A percentile compares a stretch with the other conserved stretches of the same genome.
Evolutionary conservation across 1,284 basidiomycete species (phyloP).

Genomic region (Sphaerobolus stellatus): DNA sequence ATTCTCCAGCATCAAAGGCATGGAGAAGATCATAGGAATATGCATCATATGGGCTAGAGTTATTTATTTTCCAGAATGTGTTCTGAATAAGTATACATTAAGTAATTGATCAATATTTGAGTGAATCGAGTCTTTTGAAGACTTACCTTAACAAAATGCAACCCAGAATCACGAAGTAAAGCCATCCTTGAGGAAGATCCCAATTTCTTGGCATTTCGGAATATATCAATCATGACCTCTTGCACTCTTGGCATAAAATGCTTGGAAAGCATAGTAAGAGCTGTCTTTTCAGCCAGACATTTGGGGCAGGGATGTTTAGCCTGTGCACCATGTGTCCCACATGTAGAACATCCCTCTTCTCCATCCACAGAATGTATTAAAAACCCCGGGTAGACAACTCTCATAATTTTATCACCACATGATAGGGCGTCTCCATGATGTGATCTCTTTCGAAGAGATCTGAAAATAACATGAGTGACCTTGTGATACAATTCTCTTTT

Average conservation of each 20-base stretch:
- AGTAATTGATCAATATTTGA: background rate
- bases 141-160: background rate
- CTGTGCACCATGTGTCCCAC: conserved; percentile 20
- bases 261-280: conserved; percentile 21
- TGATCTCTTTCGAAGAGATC: conserved; percentile 18
- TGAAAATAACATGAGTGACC: conserved; percentile 22
- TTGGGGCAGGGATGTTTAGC: conserved; percentile 30
- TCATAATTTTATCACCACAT: conserved; percentile 23
- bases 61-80: background rate
- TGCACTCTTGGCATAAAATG: background rate
- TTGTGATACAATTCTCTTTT: conserved; percentile 29
- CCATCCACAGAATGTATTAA: conserved; percentile 29
- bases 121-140: background rate
- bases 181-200: background rate
- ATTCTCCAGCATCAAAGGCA: background rate
- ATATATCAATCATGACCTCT: background rate
- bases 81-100: background rate
- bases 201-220: background rate
- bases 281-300: conserved; percentile 23
- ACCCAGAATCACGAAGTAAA: background rate
- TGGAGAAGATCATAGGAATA: background rate
- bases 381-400: conserved; percentile 27
- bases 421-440: conserved; percentile 22
- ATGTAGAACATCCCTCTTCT: conserved; percentile 29
- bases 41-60: background rate